Percentiles rank a stretch among this genome's conserved stretches.
phyloP scores from a whole-genome alignment of 140 eudicot species.

The Cichorium intybus region DNA sequence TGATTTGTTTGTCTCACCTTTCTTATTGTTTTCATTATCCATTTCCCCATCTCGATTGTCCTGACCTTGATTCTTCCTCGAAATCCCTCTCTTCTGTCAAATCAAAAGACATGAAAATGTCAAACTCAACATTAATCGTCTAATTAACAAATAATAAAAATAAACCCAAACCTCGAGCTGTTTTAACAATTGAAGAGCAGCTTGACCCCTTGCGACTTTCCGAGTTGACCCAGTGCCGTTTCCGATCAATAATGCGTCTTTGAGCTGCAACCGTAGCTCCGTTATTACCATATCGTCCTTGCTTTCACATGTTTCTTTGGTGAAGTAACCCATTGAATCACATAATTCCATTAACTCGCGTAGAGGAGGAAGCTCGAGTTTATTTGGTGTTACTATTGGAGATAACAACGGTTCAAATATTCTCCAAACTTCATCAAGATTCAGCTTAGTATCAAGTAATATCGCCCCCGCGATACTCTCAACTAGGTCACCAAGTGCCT shows the following conservation, averaged over 20 bases:
- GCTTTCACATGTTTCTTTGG: slow-evolving; percentile 38
- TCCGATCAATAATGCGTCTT: slow-evolving; percentile 49
- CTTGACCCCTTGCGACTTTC: slow-evolving; percentile 83
- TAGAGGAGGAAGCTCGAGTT: slow-evolving; percentile 80
- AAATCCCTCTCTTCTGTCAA: slow-evolving; percentile 61
- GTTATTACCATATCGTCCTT: slow-evolving; percentile 46
- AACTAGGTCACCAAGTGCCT: slow-evolving; percentile 95
- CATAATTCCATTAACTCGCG: slow-evolving; percentile 84
- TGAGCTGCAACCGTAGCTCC: slow-evolving; percentile 65
- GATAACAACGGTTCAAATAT: slow-evolving; percentile 60
- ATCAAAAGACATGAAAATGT: slow-evolving; percentile 10
- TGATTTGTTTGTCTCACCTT: slow-evolving; percentile 3
- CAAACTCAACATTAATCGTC: background rate
- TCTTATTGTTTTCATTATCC: background rate
- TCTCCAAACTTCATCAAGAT: slow-evolving; percentile 79
- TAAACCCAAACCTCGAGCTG: slow-evolving; percentile 56
- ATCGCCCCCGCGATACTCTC: slow-evolving; percentile 94
- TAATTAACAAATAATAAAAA: background rate
- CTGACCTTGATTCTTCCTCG: slow-evolving; percentile 40
- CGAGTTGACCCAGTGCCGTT: slow-evolving; percentile 53
- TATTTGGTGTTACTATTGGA: slow-evolving; percentile 91
- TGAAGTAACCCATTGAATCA: slow-evolving; percentile 79
- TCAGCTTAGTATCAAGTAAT: slow-evolving; percentile 68
- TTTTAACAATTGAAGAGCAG: slow-evolving; percentile 69
- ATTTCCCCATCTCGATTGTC: slow-evolving; percentile 24